phyloP scores from a whole-genome alignment of 106 monocot species.

The Acorus gramineus region DNA sequence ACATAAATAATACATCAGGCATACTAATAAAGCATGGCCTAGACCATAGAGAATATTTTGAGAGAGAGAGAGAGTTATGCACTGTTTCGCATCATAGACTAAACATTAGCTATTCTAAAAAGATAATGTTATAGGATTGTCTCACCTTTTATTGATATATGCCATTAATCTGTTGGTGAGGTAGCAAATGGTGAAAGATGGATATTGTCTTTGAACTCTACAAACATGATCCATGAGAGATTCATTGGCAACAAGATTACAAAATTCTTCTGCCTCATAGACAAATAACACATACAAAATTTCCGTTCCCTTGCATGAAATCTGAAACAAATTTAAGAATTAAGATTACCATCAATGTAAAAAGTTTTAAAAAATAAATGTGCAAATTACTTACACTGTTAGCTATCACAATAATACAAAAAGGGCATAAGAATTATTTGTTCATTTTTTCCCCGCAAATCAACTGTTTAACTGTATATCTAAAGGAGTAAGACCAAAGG shows the following conservation, averaged over 20 bases:
- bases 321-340: conserved; percentile 25
- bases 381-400: too few species aligned
- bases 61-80: too few species aligned
- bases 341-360: not conserved
- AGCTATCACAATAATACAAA: too few species aligned
- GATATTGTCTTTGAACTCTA: conserved; percentile 53
- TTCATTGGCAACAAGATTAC: conserved; percentile 48
- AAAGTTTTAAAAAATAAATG: too few species aligned
- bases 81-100: too few species aligned
- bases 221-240: conserved; percentile 48
- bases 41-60: too few species aligned
- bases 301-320: conserved; percentile 36
- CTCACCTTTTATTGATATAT: conserved; percentile 81
- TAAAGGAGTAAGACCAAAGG: too few species aligned
- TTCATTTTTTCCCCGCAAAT: too few species aligned
- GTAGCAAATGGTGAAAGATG: conserved; percentile 73
- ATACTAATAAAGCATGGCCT: too few species aligned
- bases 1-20: too few species aligned
- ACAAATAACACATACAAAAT: conserved; percentile 67
- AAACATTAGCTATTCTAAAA: conserved; percentile 4
- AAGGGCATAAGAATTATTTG: too few species aligned
- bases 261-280: conserved; percentile 85
- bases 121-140: not conserved
- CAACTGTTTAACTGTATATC: too few species aligned
- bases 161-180: conserved; percentile 68